These are phyloP conservation scores for Pestalotiopsis sp. DNA, from an alignment of 2,329 filamentous ascomycete genomes.

Conservation along the genomic window DNA sequence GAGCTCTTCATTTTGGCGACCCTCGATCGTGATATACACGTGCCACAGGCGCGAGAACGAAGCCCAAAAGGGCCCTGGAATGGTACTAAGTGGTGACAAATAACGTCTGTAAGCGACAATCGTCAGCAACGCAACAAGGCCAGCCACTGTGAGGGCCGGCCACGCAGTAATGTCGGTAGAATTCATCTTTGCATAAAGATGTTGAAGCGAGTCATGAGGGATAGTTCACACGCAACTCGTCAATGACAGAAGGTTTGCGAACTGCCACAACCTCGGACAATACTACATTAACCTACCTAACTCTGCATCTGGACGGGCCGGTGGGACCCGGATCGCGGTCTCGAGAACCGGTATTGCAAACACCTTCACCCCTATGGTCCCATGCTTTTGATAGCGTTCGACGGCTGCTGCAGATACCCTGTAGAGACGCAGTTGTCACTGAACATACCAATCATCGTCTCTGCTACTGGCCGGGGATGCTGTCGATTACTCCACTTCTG, in stretches of 20 bases:
- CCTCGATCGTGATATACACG: constrained; percentile 32
- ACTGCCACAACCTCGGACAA: background rate
- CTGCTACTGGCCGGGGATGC: background rate
- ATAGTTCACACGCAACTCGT: background rate
- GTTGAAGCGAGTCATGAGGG: too few species aligned
- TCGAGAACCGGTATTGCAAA: background rate
- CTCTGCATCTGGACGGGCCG: background rate
- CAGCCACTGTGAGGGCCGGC: background rate
- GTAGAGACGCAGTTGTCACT: background rate
- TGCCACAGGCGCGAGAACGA: constrained; percentile 41
- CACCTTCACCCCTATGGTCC: background rate
- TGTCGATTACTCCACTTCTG: background rate
- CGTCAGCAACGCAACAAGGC: background rate
- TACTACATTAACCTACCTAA: background rate
- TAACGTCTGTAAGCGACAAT: constrained; percentile 1
- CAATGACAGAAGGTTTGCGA: background rate
- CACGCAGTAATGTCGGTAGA: background rate
- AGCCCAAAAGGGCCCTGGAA: constrained; percentile 40
- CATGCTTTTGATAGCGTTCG: background rate
- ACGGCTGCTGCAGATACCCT: background rate
- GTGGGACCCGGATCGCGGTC: background rate
- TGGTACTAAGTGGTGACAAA: background rate
- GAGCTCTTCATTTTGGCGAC: constrained; percentile 36
- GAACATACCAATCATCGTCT: background rate
- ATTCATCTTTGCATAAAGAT: background rate